Evolutionary conservation across 2,329 filamentous ascomycete species (phyloP).

Genomic region (Fusarium cyanostomum): DNA sequence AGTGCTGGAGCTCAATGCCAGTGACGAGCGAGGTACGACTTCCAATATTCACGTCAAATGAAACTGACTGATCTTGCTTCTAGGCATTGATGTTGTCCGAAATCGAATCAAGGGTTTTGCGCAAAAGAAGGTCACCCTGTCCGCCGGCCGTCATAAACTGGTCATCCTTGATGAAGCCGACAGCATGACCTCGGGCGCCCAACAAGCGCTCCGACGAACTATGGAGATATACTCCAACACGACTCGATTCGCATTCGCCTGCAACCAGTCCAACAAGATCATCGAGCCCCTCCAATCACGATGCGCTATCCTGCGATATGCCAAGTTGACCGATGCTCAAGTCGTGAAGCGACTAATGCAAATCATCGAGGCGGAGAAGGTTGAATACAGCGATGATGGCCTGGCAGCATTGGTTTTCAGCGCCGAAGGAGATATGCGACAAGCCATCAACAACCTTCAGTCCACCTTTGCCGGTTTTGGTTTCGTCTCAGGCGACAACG

Average conservation of each 20-base stretch:
- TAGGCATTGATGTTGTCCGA: constrained; percentile 94
- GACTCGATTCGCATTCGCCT: constrained; percentile 96
- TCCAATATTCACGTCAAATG: fast-evolving
- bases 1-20: constrained; percentile 94
- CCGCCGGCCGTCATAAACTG: constrained; percentile 89
- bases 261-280: constrained; percentile 99
- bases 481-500: constrained; percentile 96
- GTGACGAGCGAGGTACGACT: constrained; percentile 83
- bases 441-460: constrained; percentile 98
- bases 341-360: constrained; percentile 91
- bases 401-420: constrained; percentile 96
- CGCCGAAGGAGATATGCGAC: constrained; percentile 97
- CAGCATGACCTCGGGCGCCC: constrained; percentile 96
- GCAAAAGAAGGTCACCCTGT: constrained; percentile 97
- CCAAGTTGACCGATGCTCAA: constrained; percentile 90
- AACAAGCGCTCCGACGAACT: constrained; percentile 91
- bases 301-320: constrained; percentile 94
- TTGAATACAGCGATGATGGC: constrained; percentile 91
- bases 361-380: constrained; percentile 91
- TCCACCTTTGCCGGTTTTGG: constrained; percentile 93
- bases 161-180: constrained; percentile 98
- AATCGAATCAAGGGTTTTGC: constrained; percentile 99
- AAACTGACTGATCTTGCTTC: not conserved
- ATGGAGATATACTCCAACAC: constrained; percentile 99
- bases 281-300: constrained; percentile 98